Evolutionary conservation across 306 rosid species (phyloP).

Genomic region (Rosa rugosa): DNA sequence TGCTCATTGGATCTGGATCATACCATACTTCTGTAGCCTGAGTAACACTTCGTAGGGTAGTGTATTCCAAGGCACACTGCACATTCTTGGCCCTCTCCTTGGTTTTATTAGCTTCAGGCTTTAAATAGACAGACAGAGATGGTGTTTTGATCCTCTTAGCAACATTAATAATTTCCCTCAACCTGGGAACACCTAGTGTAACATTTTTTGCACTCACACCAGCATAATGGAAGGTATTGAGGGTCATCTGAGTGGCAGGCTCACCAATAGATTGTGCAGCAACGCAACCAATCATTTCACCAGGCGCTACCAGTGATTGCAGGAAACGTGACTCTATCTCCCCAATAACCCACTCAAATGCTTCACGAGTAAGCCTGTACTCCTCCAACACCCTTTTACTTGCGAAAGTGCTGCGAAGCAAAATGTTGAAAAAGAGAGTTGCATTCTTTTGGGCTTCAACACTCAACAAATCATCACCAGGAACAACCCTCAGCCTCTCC

Average conservation of each 20-base stretch:
- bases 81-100: conserved; percentile 97
- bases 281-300: conserved; percentile 98
- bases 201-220: conserved; percentile 99
- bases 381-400: conserved; percentile 97
- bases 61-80: conserved; percentile 97
- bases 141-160: conserved; percentile 98
- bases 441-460: conserved; percentile 98
- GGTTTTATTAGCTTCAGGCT: conserved; percentile 78
- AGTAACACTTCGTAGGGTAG: conserved; percentile 94
- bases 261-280: conserved; percentile 99
- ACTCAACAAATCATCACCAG: conserved; percentile 89
- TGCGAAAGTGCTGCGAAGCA: conserved; percentile 94
- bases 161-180: conserved; percentile 96
- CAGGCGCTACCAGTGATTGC: conserved; percentile 96
- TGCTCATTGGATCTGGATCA: conserved; percentile 95
- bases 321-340: conserved; percentile 95
- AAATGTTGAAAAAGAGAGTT: conserved; percentile 79
- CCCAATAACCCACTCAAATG: conserved; percentile 97
- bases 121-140: conserved; percentile 82
- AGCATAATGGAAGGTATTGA: conserved; percentile 98
- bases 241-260: conserved; percentile 99
- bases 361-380: conserved; percentile 97
- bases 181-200: conserved; percentile 96
- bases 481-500: conserved; percentile 94
- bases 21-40: conserved; percentile 99